Conservation (phyloP, 177 flowering plant genomes). For the Vitis hybrid region DNA sequence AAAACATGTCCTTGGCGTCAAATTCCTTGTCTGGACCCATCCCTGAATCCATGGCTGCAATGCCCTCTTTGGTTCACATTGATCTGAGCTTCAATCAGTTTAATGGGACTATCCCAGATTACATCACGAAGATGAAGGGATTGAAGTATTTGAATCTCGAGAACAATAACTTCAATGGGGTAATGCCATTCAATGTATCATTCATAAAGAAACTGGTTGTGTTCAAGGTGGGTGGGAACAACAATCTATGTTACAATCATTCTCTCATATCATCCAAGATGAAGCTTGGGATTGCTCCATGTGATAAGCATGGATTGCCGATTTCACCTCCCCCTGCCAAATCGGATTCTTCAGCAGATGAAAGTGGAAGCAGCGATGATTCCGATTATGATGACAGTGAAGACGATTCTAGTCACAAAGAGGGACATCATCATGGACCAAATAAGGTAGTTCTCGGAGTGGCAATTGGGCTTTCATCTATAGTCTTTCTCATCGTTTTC, state of each 20-base stretch:
- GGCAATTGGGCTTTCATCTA: constrained; percentile 84
- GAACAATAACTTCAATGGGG: constrained; percentile 75
- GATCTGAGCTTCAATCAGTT: constrained; percentile 90
- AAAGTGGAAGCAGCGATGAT: constrained; percentile 19
- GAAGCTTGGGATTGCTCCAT: constrained; percentile 89
- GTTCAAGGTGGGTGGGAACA: constrained; percentile 73
- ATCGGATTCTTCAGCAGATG: constrained; percentile 23
- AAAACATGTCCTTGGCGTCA: constrained; percentile 56
- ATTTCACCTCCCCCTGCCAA: constrained; percentile 64
- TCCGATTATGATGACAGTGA: constrained; percentile 25
- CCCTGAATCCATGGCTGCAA: constrained; percentile 59
- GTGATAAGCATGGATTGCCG: constrained; percentile 87
- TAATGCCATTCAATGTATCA: constrained; percentile 77
- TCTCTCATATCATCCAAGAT: constrained; percentile 52
- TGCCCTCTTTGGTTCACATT: constrained; percentile 55
- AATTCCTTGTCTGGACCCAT: constrained; percentile 78
- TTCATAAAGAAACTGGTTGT: constrained; percentile 61
- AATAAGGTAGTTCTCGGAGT: constrained; percentile 90
- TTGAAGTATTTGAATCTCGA: constrained; percentile 77
- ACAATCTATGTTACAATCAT: constrained; percentile 78
- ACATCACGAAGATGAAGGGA: constrained; percentile 53
- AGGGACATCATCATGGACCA: constrained; percentile 61
- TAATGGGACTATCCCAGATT: constrained; percentile 82
- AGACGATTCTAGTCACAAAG: constrained; percentile 24
- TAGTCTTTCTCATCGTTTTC: constrained; percentile 84